Conservation (phyloP, 2,329 filamentous ascomycete species). For the Fusarium solani-melongenae region DNA sequence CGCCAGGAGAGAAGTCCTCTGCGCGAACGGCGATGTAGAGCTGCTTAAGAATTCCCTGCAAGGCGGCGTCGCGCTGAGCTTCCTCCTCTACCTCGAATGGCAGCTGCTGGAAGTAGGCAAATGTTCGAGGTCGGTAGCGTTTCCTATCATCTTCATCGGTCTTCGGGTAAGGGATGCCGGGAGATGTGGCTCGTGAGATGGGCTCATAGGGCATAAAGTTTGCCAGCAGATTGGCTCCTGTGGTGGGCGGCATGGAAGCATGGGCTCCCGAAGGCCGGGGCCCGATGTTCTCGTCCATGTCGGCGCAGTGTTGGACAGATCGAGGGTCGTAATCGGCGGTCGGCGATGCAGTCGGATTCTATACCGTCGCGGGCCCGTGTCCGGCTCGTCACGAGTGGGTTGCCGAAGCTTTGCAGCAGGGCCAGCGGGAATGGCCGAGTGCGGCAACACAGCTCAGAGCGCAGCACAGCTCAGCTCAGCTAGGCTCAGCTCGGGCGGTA, state of each 20-base stretch:
- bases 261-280: slow-evolving; percentile 47
- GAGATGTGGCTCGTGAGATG: slow-evolving; percentile 87
- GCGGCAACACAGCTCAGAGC: slow-evolving; percentile 35
- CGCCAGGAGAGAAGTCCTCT: slow-evolving; percentile 93
- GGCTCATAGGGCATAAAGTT: slow-evolving; percentile 67
- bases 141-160: slow-evolving; percentile 65
- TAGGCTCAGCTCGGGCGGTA: slow-evolving; percentile 34
- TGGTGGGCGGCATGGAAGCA: slow-evolving; percentile 47
- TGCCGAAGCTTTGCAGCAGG: slow-evolving; percentile 27
- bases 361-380: slow-evolving; percentile 23
- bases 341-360: slow-evolving; percentile 4
- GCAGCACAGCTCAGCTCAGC: slow-evolving; percentile 24
- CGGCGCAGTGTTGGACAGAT: slow-evolving; percentile 1
- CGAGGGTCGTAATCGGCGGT: neutral
- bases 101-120: slow-evolving; percentile 90
- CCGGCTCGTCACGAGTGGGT: slow-evolving; percentile 12
- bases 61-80: slow-evolving; percentile 77
- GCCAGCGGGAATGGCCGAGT: slow-evolving; percentile 26
- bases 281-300: slow-evolving; percentile 55
- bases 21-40: slow-evolving; percentile 92
- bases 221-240: slow-evolving; percentile 47
- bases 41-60: slow-evolving; percentile 90
- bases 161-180: slow-evolving; percentile 70
- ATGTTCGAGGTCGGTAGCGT: slow-evolving; percentile 87
- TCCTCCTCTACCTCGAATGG: slow-evolving; percentile 91